phyloP scores from a whole-genome alignment of 2,329 filamentous ascomycete genomes.

The Pseudogymnoascus sp. region DNA sequence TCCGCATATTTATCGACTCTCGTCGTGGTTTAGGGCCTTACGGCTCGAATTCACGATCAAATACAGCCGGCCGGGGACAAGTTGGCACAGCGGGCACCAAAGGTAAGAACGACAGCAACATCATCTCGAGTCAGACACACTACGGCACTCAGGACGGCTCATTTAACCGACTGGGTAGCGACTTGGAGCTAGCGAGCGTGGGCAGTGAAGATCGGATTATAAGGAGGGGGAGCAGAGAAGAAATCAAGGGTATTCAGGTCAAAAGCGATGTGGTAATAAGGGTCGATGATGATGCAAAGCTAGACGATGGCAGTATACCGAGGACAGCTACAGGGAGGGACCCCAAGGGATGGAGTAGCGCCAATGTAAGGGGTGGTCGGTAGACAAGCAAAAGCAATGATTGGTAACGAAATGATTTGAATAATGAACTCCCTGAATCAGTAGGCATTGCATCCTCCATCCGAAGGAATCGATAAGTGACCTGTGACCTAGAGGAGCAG shows the following conservation, averaged over 20 bases:
- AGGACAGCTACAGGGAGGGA: neutral
- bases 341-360: neutral
- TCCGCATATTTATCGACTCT: conserved; percentile 26
- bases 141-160: neutral
- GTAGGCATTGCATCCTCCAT: neutral
- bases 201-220: conserved; percentile 1
- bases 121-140: neutral
- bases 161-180: neutral
- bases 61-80: neutral
- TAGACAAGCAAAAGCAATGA: neutral
- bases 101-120: neutral
- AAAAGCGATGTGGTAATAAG: conserved; percentile 3
- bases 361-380: neutral
- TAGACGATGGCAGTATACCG: neutral
- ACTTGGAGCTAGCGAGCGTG: neutral
- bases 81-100: neutral
- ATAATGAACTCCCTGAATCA: neutral
- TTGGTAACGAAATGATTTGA: neutral
- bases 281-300: neutral
- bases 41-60: neutral
- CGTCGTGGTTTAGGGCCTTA: conserved; percentile 15
- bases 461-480: neutral
- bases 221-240: neutral
- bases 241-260: neutral
- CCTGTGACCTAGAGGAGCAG: neutral